phyloP scores from a whole-genome alignment of 768 basidiomycete genomes.

The Pleurotus ostreatus region DNA sequence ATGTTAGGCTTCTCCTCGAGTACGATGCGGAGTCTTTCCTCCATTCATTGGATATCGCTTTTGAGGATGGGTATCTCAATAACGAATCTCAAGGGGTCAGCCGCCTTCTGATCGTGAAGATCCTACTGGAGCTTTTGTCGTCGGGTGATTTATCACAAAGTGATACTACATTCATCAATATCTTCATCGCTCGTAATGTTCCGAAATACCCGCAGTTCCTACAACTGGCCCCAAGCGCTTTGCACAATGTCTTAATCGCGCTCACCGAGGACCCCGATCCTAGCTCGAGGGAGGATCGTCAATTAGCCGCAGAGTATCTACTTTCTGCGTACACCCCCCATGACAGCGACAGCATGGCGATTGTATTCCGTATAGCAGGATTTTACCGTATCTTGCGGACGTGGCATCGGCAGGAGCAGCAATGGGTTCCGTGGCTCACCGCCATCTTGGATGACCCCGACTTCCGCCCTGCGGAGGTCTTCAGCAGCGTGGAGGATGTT shows the following conservation, averaged over 20 bases:
- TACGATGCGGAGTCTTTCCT: conserved; percentile 95
- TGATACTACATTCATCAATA: conserved; percentile 83
- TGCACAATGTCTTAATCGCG: conserved; percentile 73
- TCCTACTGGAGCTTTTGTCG: conserved; percentile 75
- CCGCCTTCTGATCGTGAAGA: conserved; percentile 79
- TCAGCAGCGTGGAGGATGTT: conserved; percentile 62
- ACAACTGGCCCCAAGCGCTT: conserved; percentile 56
- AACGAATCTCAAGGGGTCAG: conserved; percentile 62
- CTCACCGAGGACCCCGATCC: conserved; percentile 74
- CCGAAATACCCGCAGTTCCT: conserved; percentile 95
- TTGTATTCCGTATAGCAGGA: conserved; percentile 73
- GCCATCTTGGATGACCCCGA: conserved; percentile 76
- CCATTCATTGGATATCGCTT: conserved; percentile 90
- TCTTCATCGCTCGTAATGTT: conserved; percentile 94
- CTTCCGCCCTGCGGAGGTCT: conserved; percentile 54
- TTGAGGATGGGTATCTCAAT: conserved; percentile 90
- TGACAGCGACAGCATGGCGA: conserved; percentile 61
- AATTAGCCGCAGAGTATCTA: conserved; percentile 91
- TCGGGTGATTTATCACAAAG: conserved; percentile 48
- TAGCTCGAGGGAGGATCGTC: conserved; percentile 87
- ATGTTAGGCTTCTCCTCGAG: conserved; percentile 74
- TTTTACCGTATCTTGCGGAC: conserved; percentile 89
- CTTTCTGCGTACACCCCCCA: conserved; percentile 89
- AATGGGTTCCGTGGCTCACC: conserved; percentile 71
- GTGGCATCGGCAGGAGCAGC: conserved; percentile 70